Percentiles rank a stretch among this genome's conserved stretches.
These are phyloP conservation scores for Westerdykella sp. DNA, from an alignment of 2,329 filamentous ascomycete genomes.

Conservation along the genomic window DNA sequence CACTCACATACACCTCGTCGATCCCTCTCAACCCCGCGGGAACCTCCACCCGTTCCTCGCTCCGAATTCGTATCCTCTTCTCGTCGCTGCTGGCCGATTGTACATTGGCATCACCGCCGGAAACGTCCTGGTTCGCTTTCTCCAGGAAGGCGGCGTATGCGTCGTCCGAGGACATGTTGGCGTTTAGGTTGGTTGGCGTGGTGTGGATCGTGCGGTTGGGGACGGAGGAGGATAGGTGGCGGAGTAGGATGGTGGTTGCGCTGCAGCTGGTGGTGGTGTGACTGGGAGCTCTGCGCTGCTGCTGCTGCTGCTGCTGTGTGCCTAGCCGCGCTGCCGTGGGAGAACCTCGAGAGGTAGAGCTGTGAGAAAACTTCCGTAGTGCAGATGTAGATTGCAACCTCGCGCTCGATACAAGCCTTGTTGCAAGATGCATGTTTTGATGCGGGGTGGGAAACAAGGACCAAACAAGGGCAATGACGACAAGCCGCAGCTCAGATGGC, in stretches of 20 bases:
- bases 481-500: no score
- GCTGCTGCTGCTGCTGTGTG: no score
- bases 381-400: no score
- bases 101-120: constrained; percentile 21
- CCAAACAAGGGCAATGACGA: no score
- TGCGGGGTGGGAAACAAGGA: no score
- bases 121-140: constrained; percentile 70
- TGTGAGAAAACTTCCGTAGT: no score
- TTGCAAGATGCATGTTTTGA: no score
- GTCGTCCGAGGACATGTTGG: constrained; percentile 65
- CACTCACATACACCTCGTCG: constrained; percentile 66
- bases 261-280: background rate
- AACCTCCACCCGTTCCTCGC: constrained; percentile 32
- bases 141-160: constrained; percentile 80
- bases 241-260: background rate
- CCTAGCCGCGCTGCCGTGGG: no score
- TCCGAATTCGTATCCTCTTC: constrained; percentile 39
- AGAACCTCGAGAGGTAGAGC: no score
- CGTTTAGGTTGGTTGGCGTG: background rate
- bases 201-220: background rate
- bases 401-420: no score
- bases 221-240: no score
- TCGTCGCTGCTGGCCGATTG: constrained; percentile 21
- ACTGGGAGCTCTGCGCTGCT: no score
- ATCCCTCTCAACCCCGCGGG: constrained; percentile 43